Conservation (phyloP, 225 moss, liverwort and hornwort species). For the Bryoerythrophyllum caledonicum region DNA sequence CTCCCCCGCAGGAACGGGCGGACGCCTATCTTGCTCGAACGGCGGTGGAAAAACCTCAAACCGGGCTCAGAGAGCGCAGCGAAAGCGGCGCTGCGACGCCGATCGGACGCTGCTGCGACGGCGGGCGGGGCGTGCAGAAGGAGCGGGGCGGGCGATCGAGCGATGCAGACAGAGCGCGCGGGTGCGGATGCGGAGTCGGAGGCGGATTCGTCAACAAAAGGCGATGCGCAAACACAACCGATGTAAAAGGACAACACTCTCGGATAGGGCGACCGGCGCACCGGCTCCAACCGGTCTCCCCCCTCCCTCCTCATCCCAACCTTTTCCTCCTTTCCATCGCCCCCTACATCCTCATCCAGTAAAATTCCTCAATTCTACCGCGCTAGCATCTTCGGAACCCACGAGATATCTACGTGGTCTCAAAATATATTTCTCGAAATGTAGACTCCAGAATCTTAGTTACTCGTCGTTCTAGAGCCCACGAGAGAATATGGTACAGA, state of each 20-base stretch:
- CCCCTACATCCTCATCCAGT: no score
- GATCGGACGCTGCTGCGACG: not conserved
- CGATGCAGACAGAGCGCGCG: not conserved
- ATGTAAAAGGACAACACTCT: conserved; percentile 3
- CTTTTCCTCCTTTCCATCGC: not conserved
- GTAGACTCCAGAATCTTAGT: no score
- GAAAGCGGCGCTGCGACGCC: not conserved
- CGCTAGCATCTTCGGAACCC: no score
- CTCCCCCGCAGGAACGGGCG: not conserved
- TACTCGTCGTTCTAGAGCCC: no score
- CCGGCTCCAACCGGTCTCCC: conserved; percentile 1
- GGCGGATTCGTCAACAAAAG: conserved; percentile 25
- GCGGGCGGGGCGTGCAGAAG: not conserved
- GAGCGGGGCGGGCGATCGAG: not conserved
- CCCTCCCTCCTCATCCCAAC: conserved; percentile 17
- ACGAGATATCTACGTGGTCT: no score
- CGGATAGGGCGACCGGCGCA: conserved; percentile 37
- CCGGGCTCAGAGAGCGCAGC: not conserved
- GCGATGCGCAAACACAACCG: not conserved
- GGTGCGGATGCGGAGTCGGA: conserved; percentile 1
- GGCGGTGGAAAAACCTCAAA: conserved; percentile 1
- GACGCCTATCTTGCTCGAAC: conserved; percentile 15
- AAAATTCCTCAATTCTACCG: no score
- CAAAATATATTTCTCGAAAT: no score
- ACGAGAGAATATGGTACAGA: no score